Conservation (phyloP, 2,329 filamentous ascomycete genomes). For the Fusarium chaquense region DNA sequence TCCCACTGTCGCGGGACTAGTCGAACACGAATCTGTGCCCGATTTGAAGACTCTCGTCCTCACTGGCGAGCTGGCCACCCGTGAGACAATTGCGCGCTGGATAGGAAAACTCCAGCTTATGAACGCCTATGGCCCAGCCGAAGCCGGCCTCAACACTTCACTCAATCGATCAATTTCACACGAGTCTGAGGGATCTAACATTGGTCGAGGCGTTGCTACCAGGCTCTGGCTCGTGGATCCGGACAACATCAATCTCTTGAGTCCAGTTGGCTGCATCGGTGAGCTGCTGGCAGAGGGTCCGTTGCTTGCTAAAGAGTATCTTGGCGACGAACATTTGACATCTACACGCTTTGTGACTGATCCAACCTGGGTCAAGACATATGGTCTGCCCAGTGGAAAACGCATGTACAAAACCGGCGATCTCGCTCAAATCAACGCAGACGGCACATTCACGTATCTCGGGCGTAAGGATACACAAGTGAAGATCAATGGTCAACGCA, state of each 20-base stretch:
- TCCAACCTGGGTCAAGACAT: constrained; percentile 1
- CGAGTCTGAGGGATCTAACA: constrained; percentile 22
- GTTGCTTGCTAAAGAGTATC: constrained; percentile 1
- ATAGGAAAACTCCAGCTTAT: constrained; percentile 17
- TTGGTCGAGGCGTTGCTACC: constrained; percentile 25
- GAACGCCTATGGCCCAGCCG: constrained; percentile 25
- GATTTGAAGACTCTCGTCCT: constrained; percentile 27
- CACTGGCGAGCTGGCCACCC: constrained; percentile 22
- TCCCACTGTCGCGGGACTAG: constrained; percentile 27
- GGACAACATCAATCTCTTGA: neutral
- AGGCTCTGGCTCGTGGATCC: constrained; percentile 6
- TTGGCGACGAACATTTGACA: constrained; percentile 14
- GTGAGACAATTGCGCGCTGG: constrained; percentile 27
- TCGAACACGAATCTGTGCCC: constrained; percentile 20
- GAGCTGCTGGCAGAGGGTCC: constrained; percentile 7
- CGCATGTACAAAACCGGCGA: constrained; percentile 47
- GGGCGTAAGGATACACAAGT: constrained; percentile 46
- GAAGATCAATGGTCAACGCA: constrained; percentile 67
- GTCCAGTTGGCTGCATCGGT: neutral
- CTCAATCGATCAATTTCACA: constrained; percentile 21
- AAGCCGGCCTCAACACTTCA: constrained; percentile 21
- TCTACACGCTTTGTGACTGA: constrained; percentile 7
- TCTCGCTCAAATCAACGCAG: constrained; percentile 55
- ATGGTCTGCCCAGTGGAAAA: constrained; percentile 3
- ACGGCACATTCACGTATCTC: constrained; percentile 56